phyloP scores from a whole-genome alignment of 75 land plant species.

The Selaginella tamariscina region DNA sequence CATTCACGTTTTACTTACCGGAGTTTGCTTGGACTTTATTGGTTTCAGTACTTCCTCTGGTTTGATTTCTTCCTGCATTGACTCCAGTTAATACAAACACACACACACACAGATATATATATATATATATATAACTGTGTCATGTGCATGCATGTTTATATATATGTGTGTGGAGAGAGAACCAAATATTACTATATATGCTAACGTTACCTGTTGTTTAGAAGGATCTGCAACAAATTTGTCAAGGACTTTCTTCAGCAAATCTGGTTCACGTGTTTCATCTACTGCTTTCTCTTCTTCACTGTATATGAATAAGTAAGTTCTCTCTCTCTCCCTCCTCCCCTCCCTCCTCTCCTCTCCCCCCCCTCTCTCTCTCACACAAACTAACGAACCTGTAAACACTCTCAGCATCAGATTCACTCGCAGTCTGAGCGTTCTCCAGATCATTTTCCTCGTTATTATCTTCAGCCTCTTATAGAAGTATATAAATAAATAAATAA shows the following conservation, averaged over 20 bases:
- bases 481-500: not conserved
- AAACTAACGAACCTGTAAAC: too few relatives aligned
- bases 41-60: not conserved
- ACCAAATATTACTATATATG: too few relatives aligned
- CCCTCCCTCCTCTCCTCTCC: not conserved
- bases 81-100: too few relatives aligned
- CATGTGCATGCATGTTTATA: too few relatives aligned
- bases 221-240: slow-evolving; percentile 38
- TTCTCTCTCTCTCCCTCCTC: slow-evolving; percentile 17
- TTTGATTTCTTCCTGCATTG: too few relatives aligned
- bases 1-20: too few relatives aligned
- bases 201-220: too few relatives aligned
- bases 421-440: slow-evolving; percentile 32
- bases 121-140: too few relatives aligned
- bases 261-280: slow-evolving; percentile 50
- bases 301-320: too few relatives aligned
- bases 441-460: not conserved
- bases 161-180: too few relatives aligned
- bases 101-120: too few relatives aligned
- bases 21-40: not conserved
- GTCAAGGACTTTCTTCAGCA: slow-evolving; percentile 51
- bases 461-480: slow-evolving; percentile 9
- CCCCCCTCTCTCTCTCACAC: slow-evolving; percentile 13
- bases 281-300: slow-evolving; percentile 9
- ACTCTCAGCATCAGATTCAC: slow-evolving; percentile 36